Percentiles rank a stretch among this genome's conserved stretches.
Conservation (phyloP, 306 rosid species). For the Potentilla sterilis region DNA sequence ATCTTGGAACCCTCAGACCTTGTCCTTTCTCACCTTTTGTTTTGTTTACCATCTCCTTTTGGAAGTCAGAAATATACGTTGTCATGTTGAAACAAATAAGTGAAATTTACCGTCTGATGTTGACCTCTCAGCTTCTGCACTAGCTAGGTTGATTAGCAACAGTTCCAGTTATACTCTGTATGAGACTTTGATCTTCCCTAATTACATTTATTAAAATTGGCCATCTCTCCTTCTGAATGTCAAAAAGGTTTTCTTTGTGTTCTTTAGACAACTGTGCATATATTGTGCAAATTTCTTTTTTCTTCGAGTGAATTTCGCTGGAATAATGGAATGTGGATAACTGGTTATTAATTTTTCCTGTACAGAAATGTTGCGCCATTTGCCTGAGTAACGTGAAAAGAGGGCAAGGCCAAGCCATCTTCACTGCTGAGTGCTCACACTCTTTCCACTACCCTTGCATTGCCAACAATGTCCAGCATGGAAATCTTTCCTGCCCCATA, state of each 20-base stretch:
- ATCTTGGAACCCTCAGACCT: no score
- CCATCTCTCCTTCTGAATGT: not conserved
- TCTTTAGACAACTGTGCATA: not conserved
- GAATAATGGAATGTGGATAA: not conserved
- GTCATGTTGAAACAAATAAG: not conserved
- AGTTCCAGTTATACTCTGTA: not conserved
- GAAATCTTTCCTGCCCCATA: not conserved
- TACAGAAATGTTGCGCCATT: conserved; percentile 9
- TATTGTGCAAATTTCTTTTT: not conserved
- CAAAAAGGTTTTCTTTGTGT: not conserved
- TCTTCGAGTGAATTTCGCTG: not conserved
- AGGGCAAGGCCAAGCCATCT: conserved; percentile 10
- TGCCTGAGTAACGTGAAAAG: conserved; percentile 8
- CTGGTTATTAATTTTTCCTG: not conserved
- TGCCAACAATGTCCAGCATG: not conserved
- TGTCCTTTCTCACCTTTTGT: not conserved
- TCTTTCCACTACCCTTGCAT: not conserved
- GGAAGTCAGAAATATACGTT: not conserved
- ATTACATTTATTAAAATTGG: not conserved
- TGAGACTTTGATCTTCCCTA: not conserved
- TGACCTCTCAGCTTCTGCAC: not conserved
- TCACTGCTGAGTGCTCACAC: not conserved
- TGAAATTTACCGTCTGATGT: not conserved
- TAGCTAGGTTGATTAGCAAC: not conserved
- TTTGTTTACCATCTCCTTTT: not conserved